Evolutionary conservation across 106 monocot genomes (phyloP), one percentile per base, ranked within the genome.

Genomic region (Dioscorea alata): DNA sequence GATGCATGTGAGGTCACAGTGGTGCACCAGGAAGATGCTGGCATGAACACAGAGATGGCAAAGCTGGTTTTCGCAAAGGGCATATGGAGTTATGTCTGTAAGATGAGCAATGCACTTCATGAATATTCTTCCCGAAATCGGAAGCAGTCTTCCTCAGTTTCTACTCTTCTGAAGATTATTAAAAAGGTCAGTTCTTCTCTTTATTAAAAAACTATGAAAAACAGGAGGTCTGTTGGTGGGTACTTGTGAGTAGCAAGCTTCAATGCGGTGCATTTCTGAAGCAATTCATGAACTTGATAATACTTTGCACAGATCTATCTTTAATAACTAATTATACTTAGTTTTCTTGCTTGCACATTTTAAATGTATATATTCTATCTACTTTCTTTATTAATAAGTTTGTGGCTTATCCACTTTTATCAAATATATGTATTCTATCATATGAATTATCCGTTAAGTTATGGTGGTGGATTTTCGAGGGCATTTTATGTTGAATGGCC

Each of bases 21-120:
- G 80, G 66, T 97, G 64, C 86, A 97, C 78, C 86, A 89, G 67
- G 92, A 97, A 78, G 89, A 89, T 73, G 87, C 87, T 72, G 97
- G 97, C 51, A 69, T 97, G 72, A 97, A 97, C 50, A 67, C 77
- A 32, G 89, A 97, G 78, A 87, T 97, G 86, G 87, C 89, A 42
- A 92, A 85, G 64, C 66, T 92, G 66, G 97, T 84, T 49, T 97
- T 97, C 82, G 68, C 92, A 13, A 89, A 80, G 74, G 97, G 97
- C 23, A 85, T 92, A 52, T 97, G 97, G 97, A 87, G 76, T 67
- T 97, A 85, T 64, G 72, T 97, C 7, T 89, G 92, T 71, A 97
- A 90, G 71, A 97, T 92, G 97, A 68, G 90, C 54, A 79, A 16
- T 59, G 97, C 97, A 59, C 75, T 97, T 33, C 86, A 74, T 71